These are phyloP conservation scores for Dendrocalamus sinicus DNA, from an alignment of 176 grass and related monocot genomes.

Conservation along the genomic window DNA sequence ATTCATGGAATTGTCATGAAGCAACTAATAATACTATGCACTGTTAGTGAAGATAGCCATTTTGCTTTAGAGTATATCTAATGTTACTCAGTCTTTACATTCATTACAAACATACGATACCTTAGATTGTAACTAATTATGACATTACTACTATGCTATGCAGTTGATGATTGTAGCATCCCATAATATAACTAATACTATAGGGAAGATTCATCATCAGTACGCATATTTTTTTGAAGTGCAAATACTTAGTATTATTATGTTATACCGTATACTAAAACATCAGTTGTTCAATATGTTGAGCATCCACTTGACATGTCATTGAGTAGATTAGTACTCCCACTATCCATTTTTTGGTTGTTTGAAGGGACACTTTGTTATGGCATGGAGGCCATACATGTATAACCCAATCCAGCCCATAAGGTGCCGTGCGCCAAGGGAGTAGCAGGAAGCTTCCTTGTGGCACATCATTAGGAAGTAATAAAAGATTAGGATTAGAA, in stretches of 20 bases:
- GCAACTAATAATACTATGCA: background rate
- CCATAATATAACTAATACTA: background rate
- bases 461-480: too few species aligned
- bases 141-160: background rate
- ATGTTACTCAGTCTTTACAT: background rate
- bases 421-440: too few species aligned
- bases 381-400: too few species aligned
- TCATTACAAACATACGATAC: background rate
- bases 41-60: background rate
- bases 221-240: background rate
- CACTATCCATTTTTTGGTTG: too few species aligned
- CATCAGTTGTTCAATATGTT: too few species aligned
- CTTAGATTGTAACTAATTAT: background rate
- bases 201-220: background rate
- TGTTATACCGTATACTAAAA: background rate
- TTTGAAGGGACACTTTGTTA: too few species aligned
- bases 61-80: background rate
- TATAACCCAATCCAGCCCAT: too few species aligned
- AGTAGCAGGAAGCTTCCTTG: too few species aligned
- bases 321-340: too few species aligned
- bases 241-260: too few species aligned
- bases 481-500: too few species aligned
- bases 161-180: background rate
- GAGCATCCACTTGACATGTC: too few species aligned
- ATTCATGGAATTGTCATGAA: background rate